Evolutionary conservation across 805 yeast genomes (phyloP).

Genomic region (Sugiyamaella qingdaonensis): DNA sequence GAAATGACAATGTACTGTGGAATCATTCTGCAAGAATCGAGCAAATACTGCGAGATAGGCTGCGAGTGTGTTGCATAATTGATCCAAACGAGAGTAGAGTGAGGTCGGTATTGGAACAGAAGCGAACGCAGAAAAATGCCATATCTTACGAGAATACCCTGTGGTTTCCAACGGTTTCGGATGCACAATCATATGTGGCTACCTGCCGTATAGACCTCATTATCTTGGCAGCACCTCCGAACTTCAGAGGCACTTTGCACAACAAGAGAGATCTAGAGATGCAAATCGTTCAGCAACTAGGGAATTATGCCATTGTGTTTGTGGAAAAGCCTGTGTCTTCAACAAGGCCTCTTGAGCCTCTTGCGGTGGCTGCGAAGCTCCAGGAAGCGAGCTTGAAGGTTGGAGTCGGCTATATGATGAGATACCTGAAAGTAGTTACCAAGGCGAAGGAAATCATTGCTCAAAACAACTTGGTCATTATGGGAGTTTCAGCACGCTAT

Average conservation of each 20-base stretch:
- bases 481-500: slow-evolving; percentile 17
- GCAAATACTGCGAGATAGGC: slow-evolving; percentile 17
- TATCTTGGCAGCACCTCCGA: slow-evolving; percentile 21
- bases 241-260: slow-evolving; percentile 18
- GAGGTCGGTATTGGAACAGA: slow-evolving; percentile 12
- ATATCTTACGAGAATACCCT: background rate
- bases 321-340: slow-evolving; percentile 22
- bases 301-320: slow-evolving; percentile 14
- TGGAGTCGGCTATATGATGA: slow-evolving; percentile 24
- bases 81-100: slow-evolving; percentile 17
- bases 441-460: slow-evolving; percentile 17
- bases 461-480: slow-evolving; percentile 18
- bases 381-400: slow-evolving; percentile 7
- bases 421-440: slow-evolving; percentile 22
- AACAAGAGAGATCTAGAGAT: slow-evolving; percentile 18
- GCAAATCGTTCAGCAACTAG: slow-evolving; percentile 11
- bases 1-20: slow-evolving; percentile 19
- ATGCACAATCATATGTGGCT: slow-evolving; percentile 10
- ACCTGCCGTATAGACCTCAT: slow-evolving; percentile 10
- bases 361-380: slow-evolving; percentile 15
- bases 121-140: slow-evolving; percentile 2
- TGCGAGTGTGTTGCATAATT: slow-evolving; percentile 17
- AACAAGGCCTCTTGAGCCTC: slow-evolving; percentile 19
- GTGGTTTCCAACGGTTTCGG: background rate
- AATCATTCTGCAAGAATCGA: slow-evolving; percentile 21